Evolutionary conservation across 1,284 basidiomycete species (phyloP), one percentile per base, ranked within the genome.

Genomic region (Cutaneotrichosporon cutaneum): DNA sequence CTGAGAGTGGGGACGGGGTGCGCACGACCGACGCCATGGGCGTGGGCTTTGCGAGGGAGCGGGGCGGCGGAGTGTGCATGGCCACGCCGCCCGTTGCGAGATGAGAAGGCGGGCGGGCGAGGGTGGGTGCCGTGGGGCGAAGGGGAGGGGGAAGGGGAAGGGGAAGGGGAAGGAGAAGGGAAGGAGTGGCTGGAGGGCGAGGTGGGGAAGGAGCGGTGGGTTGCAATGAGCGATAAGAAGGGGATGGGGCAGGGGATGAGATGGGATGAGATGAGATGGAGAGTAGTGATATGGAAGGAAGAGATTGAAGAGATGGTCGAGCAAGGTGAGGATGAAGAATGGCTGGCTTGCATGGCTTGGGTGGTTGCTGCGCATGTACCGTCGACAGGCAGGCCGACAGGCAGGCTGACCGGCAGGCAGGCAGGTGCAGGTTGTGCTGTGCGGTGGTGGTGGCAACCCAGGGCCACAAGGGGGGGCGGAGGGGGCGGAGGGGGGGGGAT

Each of bases 1-100:
- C 16, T 16, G 48, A 51, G 16, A 51, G 26, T 2, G 48, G 48
- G 18, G 26, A 30, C 7, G 48, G 48, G 5, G 48, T 51, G 26
- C 48, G 48, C 26, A 27, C 27, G 24, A 27, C 48, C 48, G 48
- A n/a, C 18, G 26, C 26, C 48, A 51, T 51, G 48, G 26, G 48
- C 18, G 27, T 14, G 14, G 18, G 48, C 26, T 30, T 51, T 51
- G 27, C 48, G 14, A 51, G 48, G 16, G 48, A 51, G 16, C 48
- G 48, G 24, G 48, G 47, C 8, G 42, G 24, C 13, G 45, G 45
- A 51, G 24, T 51, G 14, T 51, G 18, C 39, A 42, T 42, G 39
- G 16, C 39, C 39, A n/a, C 39, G 39, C 39, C 39, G 39, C 39
- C 39, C 39, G 39, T 42, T 42, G 39, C 3, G 5, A 0, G 39